Base-by-base conservation (phyloP, 1,139 yeast species). In the Candida gigantensis region DNA sequence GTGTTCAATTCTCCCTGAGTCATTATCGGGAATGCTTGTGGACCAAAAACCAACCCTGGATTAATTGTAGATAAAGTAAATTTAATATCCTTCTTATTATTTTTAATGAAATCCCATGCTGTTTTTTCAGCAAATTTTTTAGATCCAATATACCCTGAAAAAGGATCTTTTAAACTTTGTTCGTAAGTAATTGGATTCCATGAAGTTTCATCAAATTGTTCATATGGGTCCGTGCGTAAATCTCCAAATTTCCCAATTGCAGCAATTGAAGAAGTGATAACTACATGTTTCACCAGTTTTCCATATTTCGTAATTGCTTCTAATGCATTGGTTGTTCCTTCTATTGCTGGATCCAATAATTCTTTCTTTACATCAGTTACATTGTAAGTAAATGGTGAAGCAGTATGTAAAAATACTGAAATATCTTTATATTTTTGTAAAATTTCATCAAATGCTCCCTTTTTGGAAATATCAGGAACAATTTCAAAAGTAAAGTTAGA, bases 401-500 rank as follows among this genome's bases (percentile, higher is more conserved):
- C 57, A 9, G 55, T 72, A 56, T 81, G 87, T 23, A 80, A 47
- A 26, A 80, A 77, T 31, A 65, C 67, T 4, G 70, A 68, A 41
- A 78, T 65, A 27, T 72, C 76, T 4, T 75, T 65, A 46, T 77
- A 69, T 3, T 55, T 55, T 45, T 66, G 49, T 39, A 81, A 60
- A 2, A 68, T 74, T 16, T 62, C 58, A 50, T 79, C 81, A 46
- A 79, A 80, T 1, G 84, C 83, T 32, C 65, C 69, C 4, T 56
- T 61, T 3, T 51, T 56, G 6, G 62, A 60, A 41, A 80, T 69
- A 45, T 77, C 84, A 10, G 58, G 50, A 8, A 81, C 83, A 26
- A 77, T 53, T 37, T 62, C 83, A 46, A 55, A 23, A 51, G 45
- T 31, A 55, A 64, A 36, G 11, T 23, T 23, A n/a, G 11, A 11